Conservation (phyloP, 2,329 filamentous ascomycete genomes). For the Hansfordia pulvinata region DNA sequence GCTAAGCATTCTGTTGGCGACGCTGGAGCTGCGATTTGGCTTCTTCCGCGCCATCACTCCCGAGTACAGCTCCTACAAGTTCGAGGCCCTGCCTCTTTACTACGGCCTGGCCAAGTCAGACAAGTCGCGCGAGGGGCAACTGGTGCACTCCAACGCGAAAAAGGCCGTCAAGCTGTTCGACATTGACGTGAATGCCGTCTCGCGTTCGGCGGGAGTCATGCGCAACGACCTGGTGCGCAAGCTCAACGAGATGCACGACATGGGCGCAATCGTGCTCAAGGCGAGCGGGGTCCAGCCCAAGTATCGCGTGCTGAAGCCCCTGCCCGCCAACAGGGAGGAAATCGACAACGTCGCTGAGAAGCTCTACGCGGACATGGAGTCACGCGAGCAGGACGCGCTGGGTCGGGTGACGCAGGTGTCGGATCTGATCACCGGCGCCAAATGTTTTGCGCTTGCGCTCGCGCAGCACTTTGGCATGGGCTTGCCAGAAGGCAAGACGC, state of each 20-base stretch:
- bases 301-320: conserved; percentile 31
- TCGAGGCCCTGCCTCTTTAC: conserved; percentile 21
- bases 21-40: conserved; percentile 44
- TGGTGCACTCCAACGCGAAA: conserved; percentile 25
- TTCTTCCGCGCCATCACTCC: conserved; percentile 42
- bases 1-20: conserved; percentile 40
- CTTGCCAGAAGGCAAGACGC: conserved; percentile 23
- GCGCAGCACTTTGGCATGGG: conserved; percentile 44
- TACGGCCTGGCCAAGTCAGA: conserved; percentile 18
- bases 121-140: conserved; percentile 23
- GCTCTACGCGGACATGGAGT: conserved; percentile 34
- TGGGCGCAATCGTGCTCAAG: conserved; percentile 33
- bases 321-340: conserved; percentile 27
- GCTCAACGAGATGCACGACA: conserved; percentile 38
- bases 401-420: conserved; percentile 33
- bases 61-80: conserved; percentile 43
- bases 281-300: conserved; percentile 36
- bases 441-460: conserved; percentile 37
- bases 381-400: conserved; percentile 39
- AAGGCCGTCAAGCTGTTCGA: conserved; percentile 26
- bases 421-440: conserved; percentile 33
- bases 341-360: conserved; percentile 28
- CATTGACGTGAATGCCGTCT: conserved; percentile 32
- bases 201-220: conserved; percentile 15
- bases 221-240: conserved; percentile 37